Evolutionary conservation across 2,329 filamentous ascomycete genomes (phyloP).

Genomic region (Dothidotthia symphoricarpi): DNA sequence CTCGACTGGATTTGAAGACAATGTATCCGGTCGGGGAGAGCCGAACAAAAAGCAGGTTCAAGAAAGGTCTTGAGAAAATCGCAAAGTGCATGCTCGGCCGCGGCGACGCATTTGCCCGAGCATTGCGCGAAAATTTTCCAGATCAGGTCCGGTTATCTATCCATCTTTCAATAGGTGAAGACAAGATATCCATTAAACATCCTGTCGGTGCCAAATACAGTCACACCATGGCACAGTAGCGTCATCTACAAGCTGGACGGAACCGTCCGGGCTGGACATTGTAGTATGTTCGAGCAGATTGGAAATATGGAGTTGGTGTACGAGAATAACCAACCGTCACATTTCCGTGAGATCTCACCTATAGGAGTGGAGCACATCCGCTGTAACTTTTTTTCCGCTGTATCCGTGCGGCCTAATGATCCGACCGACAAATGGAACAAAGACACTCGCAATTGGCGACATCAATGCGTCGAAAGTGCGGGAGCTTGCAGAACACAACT

Average conservation of each 20-base stretch:
- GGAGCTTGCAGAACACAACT: constrained; percentile 50
- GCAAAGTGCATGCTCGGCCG: constrained; percentile 29
- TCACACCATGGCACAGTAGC: constrained; percentile 23
- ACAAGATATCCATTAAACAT: constrained; percentile 26
- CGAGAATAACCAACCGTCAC: constrained; percentile 17
- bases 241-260: constrained; percentile 14
- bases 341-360: constrained; percentile 20
- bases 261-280: constrained; percentile 7
- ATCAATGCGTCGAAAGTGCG: constrained; percentile 50
- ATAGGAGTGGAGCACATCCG: constrained; percentile 7
- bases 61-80: constrained; percentile 23
- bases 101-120: constrained; percentile 25
- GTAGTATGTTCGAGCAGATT: constrained; percentile 7
- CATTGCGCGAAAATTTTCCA: constrained; percentile 13
- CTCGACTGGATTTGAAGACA: constrained; percentile 13
- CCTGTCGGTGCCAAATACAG: constrained; percentile 7
- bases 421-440: constrained; percentile 6
- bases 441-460: constrained; percentile 39
- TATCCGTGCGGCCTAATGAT: constrained; percentile 26
- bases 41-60: constrained; percentile 20
- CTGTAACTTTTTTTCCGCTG: constrained; percentile 17
- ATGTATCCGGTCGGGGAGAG: constrained; percentile 5
- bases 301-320: constrained; percentile 17
- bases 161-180: constrained; percentile 26
- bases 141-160: constrained; percentile 29